Evolutionary conservation across 257 asterid genomes (phyloP), one percentile per base, ranked within the genome.

Genomic region (Solanum virginianum): DNA sequence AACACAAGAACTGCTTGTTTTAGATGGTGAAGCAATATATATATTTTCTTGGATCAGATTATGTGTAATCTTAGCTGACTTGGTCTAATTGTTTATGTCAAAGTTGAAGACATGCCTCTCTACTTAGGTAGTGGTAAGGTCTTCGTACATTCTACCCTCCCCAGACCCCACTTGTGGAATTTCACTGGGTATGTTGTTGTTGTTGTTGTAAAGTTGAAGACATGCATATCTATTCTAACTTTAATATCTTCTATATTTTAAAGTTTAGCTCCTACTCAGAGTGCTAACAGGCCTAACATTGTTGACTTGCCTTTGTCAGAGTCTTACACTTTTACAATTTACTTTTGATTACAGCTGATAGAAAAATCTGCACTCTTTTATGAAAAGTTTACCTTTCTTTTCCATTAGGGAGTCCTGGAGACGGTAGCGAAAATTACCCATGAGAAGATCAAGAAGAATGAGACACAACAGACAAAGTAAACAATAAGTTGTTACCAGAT

Each of bases 381-480:
- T 74, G 69, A 74, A 18, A 57, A 62, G 82, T 14, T 81, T 57
- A 75, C 36, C 84, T 88, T 43, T 84, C 53, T 39, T 69, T 82
- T 83, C 63, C 86, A 84, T 81, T 93, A 95, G 99, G 99, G 98
- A 82, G 95, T 90, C 80, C 84, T 94, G 89, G 99, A 95, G 94
- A 94, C 97, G 62, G 99, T 95, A 85, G 98, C 93, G 82, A 94
- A 91, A 89, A 88, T 95, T 86, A 92, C 97, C 85, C 97, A 89
- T 85, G 99, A 95, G 85, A 95, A 93, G 89, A 85, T 82, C 75
- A 95, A 92, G 95, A 95, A 92, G 88, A 94, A 95, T 83, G 98
- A 94, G 79, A 93, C 96, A 39, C 90, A 87, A 41, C 97, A 93
- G 86, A 87, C 94, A 24, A 95, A 94, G 98, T 95, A 92, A 92